phyloP scores from a whole-genome alignment of 129 eudicot genomes.

The Saussurea involucrata region DNA sequence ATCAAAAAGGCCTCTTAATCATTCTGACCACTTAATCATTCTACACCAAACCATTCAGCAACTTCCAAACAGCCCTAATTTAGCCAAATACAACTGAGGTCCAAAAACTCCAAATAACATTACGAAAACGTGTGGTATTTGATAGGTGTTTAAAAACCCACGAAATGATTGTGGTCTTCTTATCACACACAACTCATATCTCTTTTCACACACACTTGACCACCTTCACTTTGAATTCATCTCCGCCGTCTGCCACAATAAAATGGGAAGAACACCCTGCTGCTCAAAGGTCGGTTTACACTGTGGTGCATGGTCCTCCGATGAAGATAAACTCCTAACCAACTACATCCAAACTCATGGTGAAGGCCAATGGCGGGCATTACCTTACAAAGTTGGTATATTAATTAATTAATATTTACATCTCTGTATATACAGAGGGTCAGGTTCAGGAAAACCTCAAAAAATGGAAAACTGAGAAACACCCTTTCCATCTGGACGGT shows the following conservation, averaged over 20 bases:
- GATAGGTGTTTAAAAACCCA: conserved; percentile 17
- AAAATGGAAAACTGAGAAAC: no score
- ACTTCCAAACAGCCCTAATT: no score
- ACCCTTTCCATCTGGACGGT: no score
- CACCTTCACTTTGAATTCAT: not conserved
- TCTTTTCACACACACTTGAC: not conserved
- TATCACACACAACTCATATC: not conserved
- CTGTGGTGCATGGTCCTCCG: conserved; percentile 41
- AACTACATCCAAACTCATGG: conserved; percentile 35
- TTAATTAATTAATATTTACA: not conserved
- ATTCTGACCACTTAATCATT: no score
- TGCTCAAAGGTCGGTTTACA: conserved; percentile 37
- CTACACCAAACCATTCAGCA: no score
- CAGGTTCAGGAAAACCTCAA: no score
- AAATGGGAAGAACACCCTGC: conserved; percentile 39
- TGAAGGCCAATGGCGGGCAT: conserved; percentile 40
- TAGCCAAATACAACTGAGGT: no score
- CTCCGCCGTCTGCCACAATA: conserved; percentile 4
- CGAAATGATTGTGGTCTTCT: not conserved
- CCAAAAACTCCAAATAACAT: not conserved
- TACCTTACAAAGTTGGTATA: conserved; percentile 40
- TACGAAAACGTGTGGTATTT: conserved; percentile 26
- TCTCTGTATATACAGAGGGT: no score
- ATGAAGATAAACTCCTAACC: conserved; percentile 31
- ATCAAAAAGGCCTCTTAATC: no score